Percentiles rank a stretch among this genome's conserved stretches.
These are phyloP conservation scores for Lachnellula cervina DNA, from an alignment of 2,329 filamentous ascomycete species.

Conservation along the genomic window DNA sequence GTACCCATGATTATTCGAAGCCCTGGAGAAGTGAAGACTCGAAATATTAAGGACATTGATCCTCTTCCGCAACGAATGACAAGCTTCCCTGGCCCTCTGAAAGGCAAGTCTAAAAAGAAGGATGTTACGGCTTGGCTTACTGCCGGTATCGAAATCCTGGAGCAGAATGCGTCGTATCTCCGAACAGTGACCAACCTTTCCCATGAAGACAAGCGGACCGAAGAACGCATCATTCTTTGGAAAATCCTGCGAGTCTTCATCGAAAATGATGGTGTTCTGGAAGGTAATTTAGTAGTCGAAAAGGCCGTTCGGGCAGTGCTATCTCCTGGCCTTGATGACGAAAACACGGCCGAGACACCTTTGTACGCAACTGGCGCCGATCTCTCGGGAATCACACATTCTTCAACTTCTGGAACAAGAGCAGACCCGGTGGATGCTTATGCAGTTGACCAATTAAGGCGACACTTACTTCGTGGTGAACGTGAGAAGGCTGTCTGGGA, in stretches of 20 bases:
- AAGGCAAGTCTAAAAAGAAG: constrained; percentile 92
- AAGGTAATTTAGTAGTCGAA: constrained; percentile 66
- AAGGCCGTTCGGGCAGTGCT: constrained; percentile 72
- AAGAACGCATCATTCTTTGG: constrained; percentile 82
- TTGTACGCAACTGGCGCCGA: constrained; percentile 36
- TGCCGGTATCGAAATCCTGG: constrained; percentile 68
- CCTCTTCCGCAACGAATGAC: constrained; percentile 66
- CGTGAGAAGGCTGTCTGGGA: constrained; percentile 90
- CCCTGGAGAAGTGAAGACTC: constrained; percentile 76
- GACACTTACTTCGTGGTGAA: constrained; percentile 70
- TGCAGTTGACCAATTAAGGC: constrained; percentile 67
- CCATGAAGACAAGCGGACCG: constrained; percentile 62
- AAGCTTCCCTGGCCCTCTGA: constrained; percentile 86
- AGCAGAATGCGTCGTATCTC: constrained; percentile 43
- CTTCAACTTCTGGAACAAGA: constrained; percentile 35
- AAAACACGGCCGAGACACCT: constrained; percentile 22
- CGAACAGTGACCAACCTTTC: constrained; percentile 47
- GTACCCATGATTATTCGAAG: constrained; percentile 75
- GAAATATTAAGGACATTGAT: constrained; percentile 67
- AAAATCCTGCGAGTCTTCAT: constrained; percentile 77
- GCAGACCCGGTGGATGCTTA: constrained; percentile 66
- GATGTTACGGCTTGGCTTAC: constrained; percentile 79
- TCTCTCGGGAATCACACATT: constrained; percentile 37
- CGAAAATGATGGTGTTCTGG: constrained; percentile 78
- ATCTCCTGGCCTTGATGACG: constrained; percentile 48